These are phyloP conservation scores for Trapa bicornis DNA, from an alignment of 345 rosid genomes.

Conservation along the genomic window DNA sequence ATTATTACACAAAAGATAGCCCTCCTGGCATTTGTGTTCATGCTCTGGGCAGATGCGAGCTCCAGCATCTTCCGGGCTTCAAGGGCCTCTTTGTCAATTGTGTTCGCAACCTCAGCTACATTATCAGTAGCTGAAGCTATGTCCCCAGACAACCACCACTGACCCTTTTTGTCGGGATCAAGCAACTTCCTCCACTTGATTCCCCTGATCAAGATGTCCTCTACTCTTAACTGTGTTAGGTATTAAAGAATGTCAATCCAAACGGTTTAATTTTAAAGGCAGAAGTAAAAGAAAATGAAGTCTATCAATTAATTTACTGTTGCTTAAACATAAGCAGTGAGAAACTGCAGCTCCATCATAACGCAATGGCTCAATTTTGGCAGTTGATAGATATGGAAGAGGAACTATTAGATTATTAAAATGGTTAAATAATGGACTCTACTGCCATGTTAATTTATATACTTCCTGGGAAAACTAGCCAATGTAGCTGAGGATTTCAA, in stretches of 20 bases:
- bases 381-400: background rate
- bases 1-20: constrained; percentile 90
- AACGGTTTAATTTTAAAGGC: background rate
- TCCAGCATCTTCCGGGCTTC: constrained; percentile 86
- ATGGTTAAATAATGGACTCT: background rate
- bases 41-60: constrained; percentile 87
- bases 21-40: constrained; percentile 83
- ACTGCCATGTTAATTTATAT: background rate
- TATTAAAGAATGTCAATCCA: background rate
- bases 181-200: constrained; percentile 84
- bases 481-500: background rate
- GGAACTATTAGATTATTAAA: background rate
- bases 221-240: constrained; percentile 46
- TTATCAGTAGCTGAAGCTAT: constrained; percentile 23
- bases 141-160: constrained; percentile 86
- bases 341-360: background rate
- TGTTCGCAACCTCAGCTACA: constrained; percentile 56
- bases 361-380: background rate
- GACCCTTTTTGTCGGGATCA: constrained; percentile 81
- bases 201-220: constrained; percentile 57
- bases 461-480: background rate
- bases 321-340: background rate
- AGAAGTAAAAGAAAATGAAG: background rate
- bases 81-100: constrained; percentile 65
- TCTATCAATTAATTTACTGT: background rate